A percentile compares a stretch with the other conserved stretches of the same genome.
Conservation (phyloP, 768 basidiomycete genomes). For the Terana coerulea region DNA sequence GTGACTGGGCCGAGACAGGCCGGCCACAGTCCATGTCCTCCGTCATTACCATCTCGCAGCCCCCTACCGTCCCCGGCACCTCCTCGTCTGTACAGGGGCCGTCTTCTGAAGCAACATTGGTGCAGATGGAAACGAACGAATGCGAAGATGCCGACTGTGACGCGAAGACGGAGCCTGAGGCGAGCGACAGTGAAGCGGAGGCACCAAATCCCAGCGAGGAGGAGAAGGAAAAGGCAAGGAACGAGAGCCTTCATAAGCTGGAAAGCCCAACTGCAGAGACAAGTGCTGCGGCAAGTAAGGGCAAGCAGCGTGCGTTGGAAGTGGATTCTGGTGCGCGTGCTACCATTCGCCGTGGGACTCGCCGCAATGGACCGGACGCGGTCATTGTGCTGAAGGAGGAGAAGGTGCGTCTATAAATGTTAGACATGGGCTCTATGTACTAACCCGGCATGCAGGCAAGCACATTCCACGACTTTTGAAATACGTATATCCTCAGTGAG, state of each 20-base stretch:
- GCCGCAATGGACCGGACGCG: constrained; percentile 56
- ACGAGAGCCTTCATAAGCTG: constrained; percentile 58
- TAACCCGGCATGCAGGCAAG: constrained; percentile 44
- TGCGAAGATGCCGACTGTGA: constrained; percentile 50
- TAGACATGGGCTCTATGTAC: not conserved
- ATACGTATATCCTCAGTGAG: constrained; percentile 91
- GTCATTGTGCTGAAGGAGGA: constrained; percentile 91
- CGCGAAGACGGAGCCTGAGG: constrained; percentile 26
- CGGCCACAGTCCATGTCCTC: constrained; percentile 78
- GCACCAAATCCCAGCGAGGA: not conserved
- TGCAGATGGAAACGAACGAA: constrained; percentile 29
- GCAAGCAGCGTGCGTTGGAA: constrained; percentile 17
- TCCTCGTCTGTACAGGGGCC: constrained; percentile 37
- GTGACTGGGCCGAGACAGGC: constrained; percentile 85
- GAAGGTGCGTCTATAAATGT: constrained; percentile 43
- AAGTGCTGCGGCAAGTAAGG: constrained; percentile 11
- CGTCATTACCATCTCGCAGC: constrained; percentile 80
- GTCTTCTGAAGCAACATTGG: constrained; percentile 47
- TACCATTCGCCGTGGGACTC: constrained; percentile 12
- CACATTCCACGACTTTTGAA: constrained; percentile 93
- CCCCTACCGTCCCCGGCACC: constrained; percentile 51
- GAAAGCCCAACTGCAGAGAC: constrained; percentile 32
- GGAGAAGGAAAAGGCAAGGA: constrained; percentile 32
- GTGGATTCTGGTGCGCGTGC: constrained; percentile 9
- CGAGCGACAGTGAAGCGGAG: constrained; percentile 28